Percentiles rank a stretch among this genome's conserved stretches.
Conservation (phyloP, 2,329 filamentous ascomycete genomes). For the Aspergillus sp. region DNA sequence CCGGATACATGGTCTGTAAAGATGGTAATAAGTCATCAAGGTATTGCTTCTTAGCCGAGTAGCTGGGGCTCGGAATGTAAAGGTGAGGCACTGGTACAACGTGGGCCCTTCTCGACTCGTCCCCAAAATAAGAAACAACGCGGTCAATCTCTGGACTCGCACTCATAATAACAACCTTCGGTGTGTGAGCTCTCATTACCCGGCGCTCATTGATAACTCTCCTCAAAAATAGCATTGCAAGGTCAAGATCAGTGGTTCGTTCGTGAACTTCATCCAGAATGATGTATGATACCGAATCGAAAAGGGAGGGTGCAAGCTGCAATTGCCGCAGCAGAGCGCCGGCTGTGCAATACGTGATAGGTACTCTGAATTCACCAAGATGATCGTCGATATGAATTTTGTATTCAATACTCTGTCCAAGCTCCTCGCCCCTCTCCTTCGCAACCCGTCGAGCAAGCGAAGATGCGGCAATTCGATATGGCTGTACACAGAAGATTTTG, state of each 20-base stretch:
- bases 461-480: conserved; percentile 42
- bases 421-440: conserved; percentile 35
- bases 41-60: conserved; percentile 38
- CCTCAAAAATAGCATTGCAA: conserved; percentile 42
- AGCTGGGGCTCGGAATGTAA: conserved; percentile 39
- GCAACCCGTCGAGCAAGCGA: conserved; percentile 44
- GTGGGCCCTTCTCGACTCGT: conserved; percentile 21
- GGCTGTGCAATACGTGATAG: conserved; percentile 46
- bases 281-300: conserved; percentile 42
- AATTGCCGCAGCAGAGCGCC: conserved; percentile 44
- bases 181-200: conserved; percentile 24
- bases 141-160: conserved; percentile 42
- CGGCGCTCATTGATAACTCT: conserved; percentile 32
- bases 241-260: conserved; percentile 40
- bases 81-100: conserved; percentile 34
- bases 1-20: conserved; percentile 18
- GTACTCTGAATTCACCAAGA: conserved; percentile 25
- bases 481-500: conserved; percentile 47
- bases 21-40: conserved; percentile 34
- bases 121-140: conserved; percentile 41
- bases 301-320: conserved; percentile 28
- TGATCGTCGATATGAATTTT: conserved; percentile 39
- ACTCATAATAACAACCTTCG: conserved; percentile 46
- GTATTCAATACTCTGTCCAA: conserved; percentile 42
- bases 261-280: conserved; percentile 50